These are phyloP conservation scores for Tolypocladium nubicola DNA, from an alignment of 2,329 filamentous ascomycete genomes.

Conservation along the genomic window DNA sequence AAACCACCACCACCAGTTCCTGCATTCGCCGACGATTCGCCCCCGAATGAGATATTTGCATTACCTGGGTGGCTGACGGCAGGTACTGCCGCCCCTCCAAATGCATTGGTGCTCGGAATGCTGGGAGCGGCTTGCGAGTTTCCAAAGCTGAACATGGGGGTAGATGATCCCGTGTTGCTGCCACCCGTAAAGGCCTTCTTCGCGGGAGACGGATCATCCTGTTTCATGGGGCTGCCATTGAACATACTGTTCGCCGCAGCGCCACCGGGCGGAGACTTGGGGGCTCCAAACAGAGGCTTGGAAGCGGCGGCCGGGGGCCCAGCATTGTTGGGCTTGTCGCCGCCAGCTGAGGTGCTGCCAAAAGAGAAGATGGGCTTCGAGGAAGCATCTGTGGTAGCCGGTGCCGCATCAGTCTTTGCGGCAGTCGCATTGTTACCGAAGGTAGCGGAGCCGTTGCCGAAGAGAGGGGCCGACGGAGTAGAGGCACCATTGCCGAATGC, in stretches of 20 bases:
- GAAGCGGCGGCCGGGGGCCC: conserved; percentile 7
- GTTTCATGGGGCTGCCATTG: conserved; percentile 31
- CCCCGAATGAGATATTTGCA: conserved; percentile 27
- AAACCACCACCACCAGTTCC: conserved; percentile 15
- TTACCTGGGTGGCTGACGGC: conserved; percentile 9
- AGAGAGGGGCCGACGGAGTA: conserved; percentile 13
- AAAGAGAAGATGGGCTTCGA: conserved; percentile 23
- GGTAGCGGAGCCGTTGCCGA: conserved; percentile 16
- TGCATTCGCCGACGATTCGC: conserved; percentile 12
- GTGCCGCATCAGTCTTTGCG: conserved; percentile 11
- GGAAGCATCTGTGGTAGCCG: conserved; percentile 4
- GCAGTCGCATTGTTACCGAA: conserved; percentile 4
- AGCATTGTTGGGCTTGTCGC: conserved; percentile 15
- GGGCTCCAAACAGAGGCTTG: conserved; percentile 27
- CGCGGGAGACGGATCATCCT: conserved; percentile 27
- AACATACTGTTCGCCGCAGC: conserved; percentile 21
- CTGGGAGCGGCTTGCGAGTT: conserved; percentile 3
- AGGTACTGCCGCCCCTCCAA: conserved; percentile 17
- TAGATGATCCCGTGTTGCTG: conserved; percentile 9
- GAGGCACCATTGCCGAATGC: conserved; percentile 3
- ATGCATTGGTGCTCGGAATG: conserved; percentile 26
- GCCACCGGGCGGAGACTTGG: conserved; percentile 21
- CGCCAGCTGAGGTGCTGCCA: conserved; percentile 12
- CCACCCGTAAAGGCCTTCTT: conserved; percentile 23
- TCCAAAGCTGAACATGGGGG: conserved; percentile 26